These are phyloP conservation scores for Selenicereus undatus DNA, from an alignment of 148 eudicot species.

Conservation along the genomic window DNA sequence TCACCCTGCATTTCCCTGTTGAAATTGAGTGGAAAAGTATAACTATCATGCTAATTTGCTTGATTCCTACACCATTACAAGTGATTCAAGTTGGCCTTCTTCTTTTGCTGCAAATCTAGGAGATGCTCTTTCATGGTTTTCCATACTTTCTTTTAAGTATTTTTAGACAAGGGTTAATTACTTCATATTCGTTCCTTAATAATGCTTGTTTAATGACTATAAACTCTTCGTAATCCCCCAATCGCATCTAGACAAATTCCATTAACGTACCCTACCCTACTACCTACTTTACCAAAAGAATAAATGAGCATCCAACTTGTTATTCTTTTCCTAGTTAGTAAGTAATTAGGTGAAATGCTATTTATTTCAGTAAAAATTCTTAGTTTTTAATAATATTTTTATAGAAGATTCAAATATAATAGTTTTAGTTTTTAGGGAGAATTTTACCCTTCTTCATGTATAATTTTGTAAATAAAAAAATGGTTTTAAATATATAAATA, in stretches of 20 bases:
- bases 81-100: background rate
- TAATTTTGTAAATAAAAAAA: too few species aligned
- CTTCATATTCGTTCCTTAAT: slow-evolving; percentile 25
- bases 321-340: background rate
- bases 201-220: slow-evolving; percentile 18
- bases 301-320: background rate
- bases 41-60: background rate
- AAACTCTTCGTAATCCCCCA: background rate
- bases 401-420: too few species aligned
- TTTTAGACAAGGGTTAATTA: slow-evolving; percentile 16
- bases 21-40: background rate
- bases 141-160: background rate
- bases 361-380: background rate
- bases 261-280: background rate
- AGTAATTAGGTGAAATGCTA: background rate
- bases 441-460: too few species aligned
- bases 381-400: too few species aligned
- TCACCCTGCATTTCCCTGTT: background rate
- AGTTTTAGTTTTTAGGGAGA: too few species aligned
- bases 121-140: background rate
- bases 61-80: background rate
- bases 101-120: background rate
- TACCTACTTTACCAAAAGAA: background rate
- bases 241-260: background rate
- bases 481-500: too few species aligned